Evolutionary conservation across 2,329 filamentous ascomycete genomes (phyloP).

Genomic region (Colletotrichum sp.): DNA sequence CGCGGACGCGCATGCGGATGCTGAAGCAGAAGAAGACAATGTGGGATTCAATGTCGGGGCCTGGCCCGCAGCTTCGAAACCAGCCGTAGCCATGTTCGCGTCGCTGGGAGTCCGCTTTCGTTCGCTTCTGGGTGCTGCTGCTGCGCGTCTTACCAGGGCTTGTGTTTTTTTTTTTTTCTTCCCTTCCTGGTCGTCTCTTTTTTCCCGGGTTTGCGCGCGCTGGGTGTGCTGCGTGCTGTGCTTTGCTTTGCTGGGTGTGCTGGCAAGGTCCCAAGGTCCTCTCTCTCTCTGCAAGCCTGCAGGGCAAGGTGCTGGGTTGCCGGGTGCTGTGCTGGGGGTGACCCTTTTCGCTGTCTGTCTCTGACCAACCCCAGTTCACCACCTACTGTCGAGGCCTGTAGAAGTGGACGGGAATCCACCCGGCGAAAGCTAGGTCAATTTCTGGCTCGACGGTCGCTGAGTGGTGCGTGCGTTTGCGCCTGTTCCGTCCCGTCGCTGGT

Average conservation of each 20-base stretch:
- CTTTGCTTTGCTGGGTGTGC: not conserved
- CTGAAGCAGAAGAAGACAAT: slow-evolving; percentile 15
- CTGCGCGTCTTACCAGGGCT: slow-evolving; percentile 6
- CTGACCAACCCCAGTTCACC: slow-evolving; percentile 10
- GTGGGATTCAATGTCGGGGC: slow-evolving; percentile 17
- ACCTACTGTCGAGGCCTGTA: not conserved
- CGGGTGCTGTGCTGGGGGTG: not conserved
- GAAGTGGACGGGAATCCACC: slow-evolving; percentile 1
- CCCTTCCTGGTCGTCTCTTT: not conserved
- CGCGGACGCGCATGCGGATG: slow-evolving; percentile 6
- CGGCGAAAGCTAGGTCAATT: not conserved
- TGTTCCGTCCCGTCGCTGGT: not conserved
- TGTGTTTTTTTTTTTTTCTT: not conserved
- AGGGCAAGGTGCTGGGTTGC: not conserved
- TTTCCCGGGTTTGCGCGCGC: not conserved
- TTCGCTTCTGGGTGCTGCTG: slow-evolving; percentile 1
- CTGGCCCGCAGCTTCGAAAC: slow-evolving; percentile 21
- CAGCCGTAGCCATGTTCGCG: slow-evolving; percentile 18
- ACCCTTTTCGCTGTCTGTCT: slow-evolving; percentile 4
- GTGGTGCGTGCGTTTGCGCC: slow-evolving; percentile 13
- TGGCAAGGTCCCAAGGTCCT: not conserved
- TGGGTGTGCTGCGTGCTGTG: not conserved
- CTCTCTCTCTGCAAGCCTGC: not conserved
- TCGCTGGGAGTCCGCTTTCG: slow-evolving; percentile 11
- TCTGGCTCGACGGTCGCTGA: not conserved